A percentile compares a stretch with the other conserved stretches of the same genome.
Conservation (phyloP, 441 rosid species). For the Erysimum cheiri region DNA sequence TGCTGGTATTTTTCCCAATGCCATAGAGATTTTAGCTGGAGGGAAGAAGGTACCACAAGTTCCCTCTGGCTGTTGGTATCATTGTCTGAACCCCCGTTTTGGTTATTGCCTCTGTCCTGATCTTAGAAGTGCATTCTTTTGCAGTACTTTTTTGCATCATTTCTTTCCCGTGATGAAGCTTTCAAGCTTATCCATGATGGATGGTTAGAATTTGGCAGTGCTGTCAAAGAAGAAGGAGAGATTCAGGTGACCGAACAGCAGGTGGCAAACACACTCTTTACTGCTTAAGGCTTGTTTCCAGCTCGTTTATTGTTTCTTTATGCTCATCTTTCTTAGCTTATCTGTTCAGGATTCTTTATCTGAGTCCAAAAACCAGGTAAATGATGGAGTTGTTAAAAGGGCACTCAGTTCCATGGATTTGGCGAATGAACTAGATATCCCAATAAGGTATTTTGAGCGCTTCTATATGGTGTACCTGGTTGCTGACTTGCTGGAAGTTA, state of each 20-base stretch:
- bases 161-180: slow-evolving; percentile 97
- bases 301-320: slow-evolving; percentile 4
- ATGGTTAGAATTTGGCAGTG: slow-evolving; percentile 68
- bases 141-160: slow-evolving; percentile 94
- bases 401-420: slow-evolving; percentile 48
- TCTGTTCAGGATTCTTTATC: slow-evolving; percentile 59
- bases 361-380: slow-evolving; percentile 60
- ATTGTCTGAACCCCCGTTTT: background rate
- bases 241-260: slow-evolving; percentile 54
- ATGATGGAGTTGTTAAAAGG: slow-evolving; percentile 58
- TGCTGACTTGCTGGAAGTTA: slow-evolving; percentile 32
- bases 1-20: slow-evolving; percentile 95
- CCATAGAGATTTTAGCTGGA: slow-evolving; percentile 86
- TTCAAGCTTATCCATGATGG: slow-evolving; percentile 87
- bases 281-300: slow-evolving; percentile 18
- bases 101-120: slow-evolving; percentile 14
- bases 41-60: slow-evolving; percentile 74
- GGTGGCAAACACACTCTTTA: slow-evolving; percentile 14
- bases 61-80: slow-evolving; percentile 9
- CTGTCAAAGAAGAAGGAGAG: slow-evolving; percentile 49
- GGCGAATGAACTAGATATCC: slow-evolving; percentile 47
- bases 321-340: slow-evolving; percentile 29
- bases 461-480: slow-evolving; percentile 18
- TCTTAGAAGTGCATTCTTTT: slow-evolving; percentile 18
- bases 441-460: slow-evolving; percentile 54